phyloP scores from a whole-genome alignment of 331 rosid genomes.

The Quercus phellos region DNA sequence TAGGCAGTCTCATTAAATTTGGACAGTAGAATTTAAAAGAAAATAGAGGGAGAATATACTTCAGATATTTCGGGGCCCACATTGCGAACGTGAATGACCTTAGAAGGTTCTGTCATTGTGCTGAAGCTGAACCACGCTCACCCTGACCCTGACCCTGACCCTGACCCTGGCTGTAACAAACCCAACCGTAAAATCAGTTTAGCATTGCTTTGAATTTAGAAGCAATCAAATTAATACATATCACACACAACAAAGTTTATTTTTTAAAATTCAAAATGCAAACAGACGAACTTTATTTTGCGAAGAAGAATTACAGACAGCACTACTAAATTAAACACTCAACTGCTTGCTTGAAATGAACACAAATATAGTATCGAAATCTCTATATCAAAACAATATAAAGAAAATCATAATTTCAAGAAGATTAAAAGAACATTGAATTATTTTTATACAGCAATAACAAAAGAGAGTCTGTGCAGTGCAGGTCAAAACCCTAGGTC shows the following conservation, averaged over 20 bases:
- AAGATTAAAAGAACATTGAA: background rate
- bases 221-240: background rate
- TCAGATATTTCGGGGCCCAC: slow-evolving; percentile 96
- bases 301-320: background rate
- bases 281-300: background rate
- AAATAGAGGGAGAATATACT: slow-evolving; percentile 39
- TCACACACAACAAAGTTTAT: background rate
- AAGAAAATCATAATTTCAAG: background rate
- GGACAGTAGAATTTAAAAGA: background rate
- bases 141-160: too few species aligned
- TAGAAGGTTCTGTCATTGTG: slow-evolving; percentile 85
- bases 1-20: background rate
- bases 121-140: background rate
- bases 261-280: slow-evolving; percentile 1
- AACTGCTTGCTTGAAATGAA: background rate
- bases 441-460: background rate
- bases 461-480: background rate
- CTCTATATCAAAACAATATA: background rate
- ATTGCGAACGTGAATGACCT: slow-evolving; percentile 93
- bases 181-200: background rate
- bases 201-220: background rate
- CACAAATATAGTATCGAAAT: background rate
- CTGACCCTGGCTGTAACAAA: slow-evolving; percentile 23
- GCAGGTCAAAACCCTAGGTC: slow-evolving; percentile 24
- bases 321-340: background rate